Evolutionary conservation across 176 grass and related monocot genomes (phyloP).

Genomic region (Carex cristatella): DNA sequence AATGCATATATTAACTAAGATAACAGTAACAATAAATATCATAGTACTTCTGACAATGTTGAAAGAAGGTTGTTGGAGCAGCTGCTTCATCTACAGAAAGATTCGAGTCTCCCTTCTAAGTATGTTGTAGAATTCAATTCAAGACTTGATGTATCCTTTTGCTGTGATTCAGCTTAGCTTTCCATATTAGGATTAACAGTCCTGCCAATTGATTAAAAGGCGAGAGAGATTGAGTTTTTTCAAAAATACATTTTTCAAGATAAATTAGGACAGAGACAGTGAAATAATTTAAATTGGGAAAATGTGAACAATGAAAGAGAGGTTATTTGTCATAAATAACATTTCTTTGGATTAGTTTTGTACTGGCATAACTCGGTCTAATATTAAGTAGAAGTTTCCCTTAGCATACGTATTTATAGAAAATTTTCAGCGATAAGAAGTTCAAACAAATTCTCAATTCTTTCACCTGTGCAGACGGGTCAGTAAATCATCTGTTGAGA

Average conservation of each 20-base stretch:
- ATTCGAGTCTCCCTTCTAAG: slow-evolving; percentile 38
- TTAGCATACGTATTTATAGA: slow-evolving; percentile 33
- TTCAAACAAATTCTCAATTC: slow-evolving; percentile 68
- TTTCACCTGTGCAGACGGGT: slow-evolving; percentile 51
- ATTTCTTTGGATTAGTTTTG: background rate
- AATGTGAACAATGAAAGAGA: slow-evolving; percentile 13
- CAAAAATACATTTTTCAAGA: background rate
- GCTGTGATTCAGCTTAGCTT: background rate
- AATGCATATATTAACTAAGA: background rate
- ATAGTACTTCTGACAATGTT: slow-evolving; percentile 18
- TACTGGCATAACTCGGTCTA: background rate
- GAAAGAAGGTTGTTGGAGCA: slow-evolving; percentile 68
- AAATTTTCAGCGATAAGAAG: slow-evolving; percentile 65
- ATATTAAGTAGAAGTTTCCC: background rate
- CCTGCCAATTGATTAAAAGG: slow-evolving; percentile 12
- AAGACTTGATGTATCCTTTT: slow-evolving; percentile 63
- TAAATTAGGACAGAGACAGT: background rate
- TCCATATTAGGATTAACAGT: background rate
- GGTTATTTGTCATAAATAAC: background rate
- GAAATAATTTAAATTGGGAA: slow-evolving; percentile 10
- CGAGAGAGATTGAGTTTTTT: background rate
- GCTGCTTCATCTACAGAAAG: slow-evolving; percentile 49
- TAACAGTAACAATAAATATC: slow-evolving; percentile 13
- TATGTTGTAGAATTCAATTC: slow-evolving; percentile 64
- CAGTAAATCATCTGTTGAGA: slow-evolving; percentile 57